A percentile compares a stretch with the other conserved stretches of the same genome.
Conservation (phyloP, 169 alveolate species). For the Eimeria acervulina region DNA sequence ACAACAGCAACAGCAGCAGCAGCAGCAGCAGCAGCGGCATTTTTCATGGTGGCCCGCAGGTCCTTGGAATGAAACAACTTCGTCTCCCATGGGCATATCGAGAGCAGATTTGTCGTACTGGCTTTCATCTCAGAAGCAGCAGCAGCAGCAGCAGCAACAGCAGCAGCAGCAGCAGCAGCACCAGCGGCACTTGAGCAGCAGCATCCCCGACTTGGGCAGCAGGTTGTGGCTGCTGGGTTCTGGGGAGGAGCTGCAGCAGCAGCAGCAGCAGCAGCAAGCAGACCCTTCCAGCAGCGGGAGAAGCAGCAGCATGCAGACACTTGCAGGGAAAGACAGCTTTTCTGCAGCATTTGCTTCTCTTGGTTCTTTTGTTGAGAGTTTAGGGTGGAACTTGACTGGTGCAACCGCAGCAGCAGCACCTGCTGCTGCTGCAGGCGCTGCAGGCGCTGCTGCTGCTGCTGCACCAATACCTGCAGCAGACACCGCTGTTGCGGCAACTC, state of each 20-base stretch:
- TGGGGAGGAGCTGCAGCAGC: neutral
- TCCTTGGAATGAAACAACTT: slow-evolving; percentile 30
- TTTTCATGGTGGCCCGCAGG: neutral
- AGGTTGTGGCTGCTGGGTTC: slow-evolving; percentile 35
- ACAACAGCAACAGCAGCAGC: neutral
- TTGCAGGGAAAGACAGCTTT: neutral
- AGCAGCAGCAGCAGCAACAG: slow-evolving; percentile 9
- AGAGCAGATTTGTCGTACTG: neutral
- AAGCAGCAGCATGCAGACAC: slow-evolving; percentile 4
- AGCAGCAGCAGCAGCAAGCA: slow-evolving; percentile 24
- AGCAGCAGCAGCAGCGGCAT: slow-evolving; percentile 50
- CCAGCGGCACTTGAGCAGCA: slow-evolving; percentile 3
- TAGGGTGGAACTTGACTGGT: slow-evolving; percentile 16
- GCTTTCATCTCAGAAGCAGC: neutral
- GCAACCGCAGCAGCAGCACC: neutral
- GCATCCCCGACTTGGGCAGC: slow-evolving; percentile 39
- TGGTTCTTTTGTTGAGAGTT: slow-evolving; percentile 18
- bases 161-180: slow-evolving; percentile 53
- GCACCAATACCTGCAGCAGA: neutral
- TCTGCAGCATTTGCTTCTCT: slow-evolving; percentile 41
- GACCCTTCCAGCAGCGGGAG: slow-evolving; percentile 30
- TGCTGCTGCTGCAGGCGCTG: neutral
- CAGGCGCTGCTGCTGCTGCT: neutral
- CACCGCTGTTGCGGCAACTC: neutral
- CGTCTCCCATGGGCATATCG: slow-evolving; percentile 1